These are phyloP conservation scores for Hygrocybe punicea DNA, from an alignment of 768 basidiomycete genomes.

Conservation along the genomic window DNA sequence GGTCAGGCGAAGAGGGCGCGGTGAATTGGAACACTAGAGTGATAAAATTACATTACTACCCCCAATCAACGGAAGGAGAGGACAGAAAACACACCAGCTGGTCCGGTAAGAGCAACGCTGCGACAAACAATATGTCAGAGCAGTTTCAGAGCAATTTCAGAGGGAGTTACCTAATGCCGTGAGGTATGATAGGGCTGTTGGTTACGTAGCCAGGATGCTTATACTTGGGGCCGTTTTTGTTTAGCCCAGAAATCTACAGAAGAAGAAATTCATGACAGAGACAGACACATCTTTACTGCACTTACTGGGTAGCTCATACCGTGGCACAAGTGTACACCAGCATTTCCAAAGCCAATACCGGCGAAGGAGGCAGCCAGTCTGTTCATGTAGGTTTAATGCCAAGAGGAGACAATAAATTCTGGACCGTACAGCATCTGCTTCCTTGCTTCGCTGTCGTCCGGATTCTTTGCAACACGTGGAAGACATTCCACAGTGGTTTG, in stretches of 20 bases:
- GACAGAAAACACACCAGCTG: slow-evolving; percentile 53
- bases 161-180: slow-evolving; percentile 66
- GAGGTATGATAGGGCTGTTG: slow-evolving; percentile 88
- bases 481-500: slow-evolving; percentile 84
- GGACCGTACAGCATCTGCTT: slow-evolving; percentile 79
- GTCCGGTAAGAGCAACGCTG: slow-evolving; percentile 84
- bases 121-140: slow-evolving; percentile 17
- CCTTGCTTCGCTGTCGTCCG: slow-evolving; percentile 76
- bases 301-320: slow-evolving; percentile 85
- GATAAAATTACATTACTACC: background rate
- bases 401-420: background rate
- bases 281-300: background rate
- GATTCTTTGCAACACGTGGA: slow-evolving; percentile 79
- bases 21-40: slow-evolving; percentile 86
- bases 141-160: background rate
- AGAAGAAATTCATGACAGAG: background rate
- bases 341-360: slow-evolving; percentile 93
- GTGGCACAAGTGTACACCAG: slow-evolving; percentile 87
- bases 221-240: slow-evolving; percentile 92
- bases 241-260: slow-evolving; percentile 80
- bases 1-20: slow-evolving; percentile 85
- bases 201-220: slow-evolving; percentile 85
- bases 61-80: slow-evolving; percentile 1
- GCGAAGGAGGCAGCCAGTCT: slow-evolving; percentile 92
- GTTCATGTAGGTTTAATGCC: background rate